Base-by-base conservation (phyloP, 345 rosid species). In the Salix viminalis region DNA sequence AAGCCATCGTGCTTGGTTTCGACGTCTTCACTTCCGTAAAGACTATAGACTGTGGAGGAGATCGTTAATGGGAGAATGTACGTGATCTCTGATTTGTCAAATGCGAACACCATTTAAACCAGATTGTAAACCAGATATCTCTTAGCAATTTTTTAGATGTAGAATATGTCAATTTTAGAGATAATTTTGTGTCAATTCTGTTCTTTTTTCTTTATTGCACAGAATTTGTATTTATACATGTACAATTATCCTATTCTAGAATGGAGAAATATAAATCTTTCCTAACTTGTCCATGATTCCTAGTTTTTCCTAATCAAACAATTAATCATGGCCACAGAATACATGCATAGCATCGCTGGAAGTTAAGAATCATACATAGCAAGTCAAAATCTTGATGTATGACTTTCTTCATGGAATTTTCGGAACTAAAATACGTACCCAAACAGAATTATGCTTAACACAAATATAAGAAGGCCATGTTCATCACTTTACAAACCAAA, bases 1-100 rank as follows among this genome's bases (percentile, higher is more conserved):
- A 12, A 1, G 10, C 16, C 12, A 24, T 28, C 36, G 54, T 62
- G 74, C 52, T 42, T 12, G 61, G 73, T 65, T 76, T 56, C 69
- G 41, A 61, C 77, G 71, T 77, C 21, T 69, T 72, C 65, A 66
- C 80, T 67, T 71, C 48, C 5, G 71, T 3, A 14, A 32, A 26
- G 50, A 4, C 10, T 8, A 10, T 2, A 37, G 74, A 41, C 18
- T 19, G 2, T 2, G 23, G 21, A 58, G 28, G 28, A 58, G 28
- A 23, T 58, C 62, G 12, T 8, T 10, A 10, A 58, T 58, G 62
- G 62, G 26, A n/a, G 13, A 58, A 58, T 23, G 62, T n/a, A n/a
- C n/a, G n/a, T 23, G 62, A n/a, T 1, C 4, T 23, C 28, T 23
- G 10, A 4, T 0, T 10, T n/a, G 28, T 77, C 82, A 77, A 69